Percentiles rank a stretch among this genome's conserved stretches.
These are phyloP conservation scores for Alternaria rosae DNA, from an alignment of 2,329 filamentous ascomycete species.

Conservation along the genomic window DNA sequence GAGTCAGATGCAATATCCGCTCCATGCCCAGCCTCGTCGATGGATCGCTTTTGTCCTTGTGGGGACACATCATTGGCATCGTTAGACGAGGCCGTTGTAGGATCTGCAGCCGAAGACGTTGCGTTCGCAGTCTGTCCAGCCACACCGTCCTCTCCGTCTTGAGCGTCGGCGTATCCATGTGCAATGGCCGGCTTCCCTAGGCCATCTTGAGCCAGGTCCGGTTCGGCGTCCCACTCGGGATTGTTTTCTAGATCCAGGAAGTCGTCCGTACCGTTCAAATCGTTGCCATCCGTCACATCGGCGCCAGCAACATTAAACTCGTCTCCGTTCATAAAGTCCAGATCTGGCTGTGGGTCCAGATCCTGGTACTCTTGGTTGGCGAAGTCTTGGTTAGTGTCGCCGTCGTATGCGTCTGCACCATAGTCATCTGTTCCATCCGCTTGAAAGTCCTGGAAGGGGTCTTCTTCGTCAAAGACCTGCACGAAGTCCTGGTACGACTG, in stretches of 20 bases:
- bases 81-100: constrained; percentile 34
- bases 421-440: constrained; percentile 22
- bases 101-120: constrained; percentile 38
- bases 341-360: constrained; percentile 21
- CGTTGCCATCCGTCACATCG: constrained; percentile 16
- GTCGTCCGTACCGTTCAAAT: constrained; percentile 21
- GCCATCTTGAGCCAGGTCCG: constrained; percentile 14
- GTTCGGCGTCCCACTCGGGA: constrained; percentile 27
- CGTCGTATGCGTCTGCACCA: constrained; percentile 20
- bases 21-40: constrained; percentile 43
- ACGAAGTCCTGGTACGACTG: constrained; percentile 29
- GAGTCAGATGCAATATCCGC: constrained; percentile 33
- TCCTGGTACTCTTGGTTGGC: constrained; percentile 28
- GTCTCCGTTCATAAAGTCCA: constrained; percentile 20
- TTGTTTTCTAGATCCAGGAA: constrained; percentile 30
- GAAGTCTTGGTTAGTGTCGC: constrained; percentile 36
- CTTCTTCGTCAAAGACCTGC: constrained; percentile 20
- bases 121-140: constrained; percentile 31
- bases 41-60: constrained; percentile 44
- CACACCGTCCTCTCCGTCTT: constrained; percentile 36
- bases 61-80: constrained; percentile 32
- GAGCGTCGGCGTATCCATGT: constrained; percentile 20
- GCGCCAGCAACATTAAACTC: constrained; percentile 15
- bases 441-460: constrained; percentile 21
- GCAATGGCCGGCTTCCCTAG: constrained; percentile 15